Conservation (phyloP, 2,329 filamentous ascomycete genomes). For the Podosphaera leucotricha region DNA sequence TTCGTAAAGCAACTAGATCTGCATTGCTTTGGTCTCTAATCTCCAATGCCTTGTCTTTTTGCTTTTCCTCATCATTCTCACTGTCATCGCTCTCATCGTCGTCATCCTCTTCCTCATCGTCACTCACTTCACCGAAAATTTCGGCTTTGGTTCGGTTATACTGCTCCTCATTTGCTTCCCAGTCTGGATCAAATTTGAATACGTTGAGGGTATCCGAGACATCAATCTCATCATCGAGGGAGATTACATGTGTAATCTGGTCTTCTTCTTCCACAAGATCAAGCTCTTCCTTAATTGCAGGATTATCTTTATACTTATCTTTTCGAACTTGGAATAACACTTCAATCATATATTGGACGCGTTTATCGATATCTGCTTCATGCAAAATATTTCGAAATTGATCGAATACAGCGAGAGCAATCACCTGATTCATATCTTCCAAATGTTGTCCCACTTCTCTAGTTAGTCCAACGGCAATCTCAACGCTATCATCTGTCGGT, state of each 20-base stretch:
- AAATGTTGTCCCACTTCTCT: constrained; percentile 83
- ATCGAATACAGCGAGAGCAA: constrained; percentile 78
- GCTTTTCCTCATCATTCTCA: constrained; percentile 44
- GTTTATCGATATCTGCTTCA: constrained; percentile 90
- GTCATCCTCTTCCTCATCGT: constrained; percentile 43
- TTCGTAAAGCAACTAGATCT: constrained; percentile 75
- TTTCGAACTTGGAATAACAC: constrained; percentile 92
- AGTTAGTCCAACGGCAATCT: constrained; percentile 86
- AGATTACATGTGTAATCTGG: constrained; percentile 75
- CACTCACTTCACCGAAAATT: constrained; percentile 82
- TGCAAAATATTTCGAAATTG: constrained; percentile 89
- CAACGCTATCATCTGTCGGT: constrained; percentile 89
- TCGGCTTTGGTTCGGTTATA: constrained; percentile 83
- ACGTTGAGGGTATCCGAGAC: constrained; percentile 77
- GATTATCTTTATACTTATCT: constrained; percentile 90
- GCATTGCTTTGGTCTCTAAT: constrained; percentile 97
- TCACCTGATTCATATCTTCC: constrained; percentile 81
- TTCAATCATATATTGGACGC: constrained; percentile 98
- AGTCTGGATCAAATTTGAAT: constrained; percentile 82
- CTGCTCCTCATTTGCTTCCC: constrained; percentile 72
- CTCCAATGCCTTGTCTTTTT: constrained; percentile 64
- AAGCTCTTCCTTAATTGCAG: constrained; percentile 70
- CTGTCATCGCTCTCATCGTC: constrained; percentile 30
- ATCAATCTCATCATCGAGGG: constrained; percentile 63
- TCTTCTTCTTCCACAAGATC: constrained; percentile 95